Percentiles rank a stretch among this genome's conserved stretches.
phyloP scores from a whole-genome alignment of 768 basidiomycete genomes.

The Lactarius deliciosus region DNA sequence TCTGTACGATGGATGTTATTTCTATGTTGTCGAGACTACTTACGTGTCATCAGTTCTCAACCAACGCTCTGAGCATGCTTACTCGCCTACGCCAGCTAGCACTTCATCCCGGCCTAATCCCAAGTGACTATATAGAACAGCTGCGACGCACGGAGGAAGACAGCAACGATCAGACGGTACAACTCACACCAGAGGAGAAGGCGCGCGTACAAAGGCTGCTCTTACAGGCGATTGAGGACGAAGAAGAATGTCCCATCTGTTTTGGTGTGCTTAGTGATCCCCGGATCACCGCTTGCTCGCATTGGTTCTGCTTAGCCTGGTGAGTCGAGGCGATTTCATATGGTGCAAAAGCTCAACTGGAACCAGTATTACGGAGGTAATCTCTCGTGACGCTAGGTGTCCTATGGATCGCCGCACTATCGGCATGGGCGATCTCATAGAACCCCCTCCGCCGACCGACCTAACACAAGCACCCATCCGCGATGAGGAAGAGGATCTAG shows the following conservation, averaged over 20 bases:
- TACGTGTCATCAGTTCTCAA: constrained; percentile 48
- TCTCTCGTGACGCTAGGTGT: constrained; percentile 71
- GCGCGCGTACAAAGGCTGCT: constrained; percentile 56
- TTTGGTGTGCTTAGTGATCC: constrained; percentile 60
- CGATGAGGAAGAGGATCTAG: constrained; percentile 41
- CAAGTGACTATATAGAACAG: constrained; percentile 66
- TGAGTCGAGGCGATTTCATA: constrained; percentile 34
- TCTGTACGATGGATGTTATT: constrained; percentile 29
- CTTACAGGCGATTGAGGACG: constrained; percentile 71
- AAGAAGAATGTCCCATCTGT: constrained; percentile 81
- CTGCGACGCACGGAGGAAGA: constrained; percentile 43
- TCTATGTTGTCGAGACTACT: constrained; percentile 14
- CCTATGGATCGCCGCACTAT: constrained; percentile 81
- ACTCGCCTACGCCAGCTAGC: constrained; percentile 83
- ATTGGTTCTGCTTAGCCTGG: constrained; percentile 74
- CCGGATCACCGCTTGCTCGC: constrained; percentile 71
- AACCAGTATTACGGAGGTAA: constrained; percentile 64
- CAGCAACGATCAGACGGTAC: constrained; percentile 37
- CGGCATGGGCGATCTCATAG: constrained; percentile 53
- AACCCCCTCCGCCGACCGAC: constrained; percentile 65
- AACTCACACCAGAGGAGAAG: constrained; percentile 55
- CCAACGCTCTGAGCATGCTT: constrained; percentile 76
- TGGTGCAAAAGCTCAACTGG: constrained; percentile 15
- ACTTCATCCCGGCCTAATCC: constrained; percentile 76
- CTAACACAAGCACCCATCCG: constrained; percentile 57